Conservation (phyloP, 345 rosid species). For the Heritiera fomes region DNA sequence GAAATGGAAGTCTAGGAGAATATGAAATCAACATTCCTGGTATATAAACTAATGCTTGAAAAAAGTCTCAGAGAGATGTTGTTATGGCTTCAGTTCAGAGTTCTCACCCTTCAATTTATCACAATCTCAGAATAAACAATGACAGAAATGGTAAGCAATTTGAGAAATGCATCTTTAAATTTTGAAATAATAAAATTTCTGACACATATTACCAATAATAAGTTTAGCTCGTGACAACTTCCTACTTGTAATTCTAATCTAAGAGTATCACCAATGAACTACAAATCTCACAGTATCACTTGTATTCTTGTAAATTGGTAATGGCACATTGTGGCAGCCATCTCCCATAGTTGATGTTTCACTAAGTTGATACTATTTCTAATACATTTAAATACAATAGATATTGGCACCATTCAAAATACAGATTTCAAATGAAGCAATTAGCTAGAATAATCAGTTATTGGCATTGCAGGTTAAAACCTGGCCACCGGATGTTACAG, state of each 20-base stretch:
- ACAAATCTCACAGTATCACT: background rate
- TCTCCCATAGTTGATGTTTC: background rate
- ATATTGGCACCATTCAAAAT: background rate
- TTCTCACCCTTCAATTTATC: background rate
- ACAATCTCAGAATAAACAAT: background rate
- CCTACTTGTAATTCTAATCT: background rate
- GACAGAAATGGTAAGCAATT: background rate
- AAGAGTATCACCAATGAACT: constrained; percentile 6
- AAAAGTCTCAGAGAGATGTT: background rate
- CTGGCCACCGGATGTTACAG: background rate
- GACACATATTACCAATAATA: background rate
- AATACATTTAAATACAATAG: background rate
- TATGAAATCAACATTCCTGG: background rate
- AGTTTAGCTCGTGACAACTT: background rate
- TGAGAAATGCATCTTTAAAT: background rate
- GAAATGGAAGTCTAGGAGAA: background rate
- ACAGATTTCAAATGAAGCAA: background rate
- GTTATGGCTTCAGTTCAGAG: background rate
- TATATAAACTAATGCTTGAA: background rate
- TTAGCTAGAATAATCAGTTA: constrained; percentile 15
- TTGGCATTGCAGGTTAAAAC: background rate
- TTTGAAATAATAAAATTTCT: background rate
- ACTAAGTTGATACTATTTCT: background rate
- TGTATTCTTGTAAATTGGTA: background rate
- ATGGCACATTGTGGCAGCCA: background rate